phyloP scores from a whole-genome alignment of 257 asterid species.

The Ophiorrhiza pumila region DNA sequence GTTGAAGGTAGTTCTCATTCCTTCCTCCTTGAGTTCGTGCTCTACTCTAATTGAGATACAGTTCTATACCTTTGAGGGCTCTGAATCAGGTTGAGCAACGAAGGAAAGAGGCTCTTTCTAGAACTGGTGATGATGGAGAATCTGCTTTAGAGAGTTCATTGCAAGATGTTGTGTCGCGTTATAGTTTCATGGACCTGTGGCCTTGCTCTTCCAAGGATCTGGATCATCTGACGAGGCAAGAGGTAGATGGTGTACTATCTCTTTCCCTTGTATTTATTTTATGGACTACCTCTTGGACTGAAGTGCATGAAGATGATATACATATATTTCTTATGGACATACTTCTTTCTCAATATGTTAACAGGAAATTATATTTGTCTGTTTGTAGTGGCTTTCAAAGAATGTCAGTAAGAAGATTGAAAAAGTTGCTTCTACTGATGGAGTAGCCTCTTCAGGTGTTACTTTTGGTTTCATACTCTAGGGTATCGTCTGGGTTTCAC shows the following conservation, averaged over 20 bases:
- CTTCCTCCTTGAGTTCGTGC: constrained; percentile 2
- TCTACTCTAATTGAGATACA: not conserved
- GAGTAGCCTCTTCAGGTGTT: constrained; percentile 50
- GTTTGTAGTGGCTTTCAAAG: constrained; percentile 66
- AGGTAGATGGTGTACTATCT: constrained; percentile 39
- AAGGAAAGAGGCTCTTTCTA: constrained; percentile 86
- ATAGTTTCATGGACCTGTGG: constrained; percentile 92
- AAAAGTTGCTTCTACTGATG: constrained; percentile 48
- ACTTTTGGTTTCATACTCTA: not conserved
- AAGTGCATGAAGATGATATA: not conserved
- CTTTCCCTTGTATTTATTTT: not conserved
- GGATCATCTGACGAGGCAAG: constrained; percentile 87
- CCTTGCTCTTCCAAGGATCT: constrained; percentile 94
- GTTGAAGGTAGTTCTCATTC: constrained; percentile 60
- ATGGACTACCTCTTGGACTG: constrained; percentile 1
- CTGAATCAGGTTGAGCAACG: constrained; percentile 83
- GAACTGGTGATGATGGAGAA: constrained; percentile 63
- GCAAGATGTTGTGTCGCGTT: constrained; percentile 86
- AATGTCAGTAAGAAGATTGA: constrained; percentile 69
- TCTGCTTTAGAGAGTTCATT: constrained; percentile 62
- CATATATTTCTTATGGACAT: not conserved
- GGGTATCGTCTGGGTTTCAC: not conserved
- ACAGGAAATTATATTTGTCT: not conserved
- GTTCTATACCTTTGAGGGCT: not conserved
- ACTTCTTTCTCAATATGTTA: not conserved